These are phyloP conservation scores for Meredithiella fracta DNA, from an alignment of 2,329 filamentous ascomycete species.

Conservation along the genomic window DNA sequence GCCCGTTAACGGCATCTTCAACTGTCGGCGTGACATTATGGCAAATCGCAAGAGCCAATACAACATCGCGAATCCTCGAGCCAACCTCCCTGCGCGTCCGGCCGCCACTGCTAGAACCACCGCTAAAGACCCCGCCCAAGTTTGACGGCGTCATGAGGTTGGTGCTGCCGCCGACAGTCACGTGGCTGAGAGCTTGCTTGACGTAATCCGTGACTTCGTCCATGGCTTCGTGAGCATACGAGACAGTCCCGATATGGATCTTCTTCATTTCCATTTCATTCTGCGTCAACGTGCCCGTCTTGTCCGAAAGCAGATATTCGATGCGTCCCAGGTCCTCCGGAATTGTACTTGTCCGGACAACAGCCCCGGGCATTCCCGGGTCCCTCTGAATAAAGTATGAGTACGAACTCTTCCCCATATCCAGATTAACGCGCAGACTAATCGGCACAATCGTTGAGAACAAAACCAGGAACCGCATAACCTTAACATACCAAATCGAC, in stretches of 20 bases:
- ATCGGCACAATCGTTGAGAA: conserved; percentile 99
- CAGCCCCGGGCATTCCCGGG: conserved; percentile 72
- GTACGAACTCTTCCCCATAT: conserved; percentile 93
- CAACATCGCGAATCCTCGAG: conserved; percentile 78
- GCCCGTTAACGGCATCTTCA: conserved; percentile 60
- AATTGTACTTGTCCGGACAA: conserved; percentile 92
- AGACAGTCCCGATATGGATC: conserved; percentile 94
- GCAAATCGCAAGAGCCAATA: conserved; percentile 80
- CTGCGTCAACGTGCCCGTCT: conserved; percentile 93
- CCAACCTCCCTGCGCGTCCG: conserved; percentile 86
- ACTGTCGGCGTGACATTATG: conserved; percentile 92
- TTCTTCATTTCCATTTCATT: conserved; percentile 99
- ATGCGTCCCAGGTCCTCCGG: conserved; percentile 91
- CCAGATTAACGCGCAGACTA: conserved; percentile 85
- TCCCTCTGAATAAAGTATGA: conserved; percentile 91
- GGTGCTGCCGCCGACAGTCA: neutral
- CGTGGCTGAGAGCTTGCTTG: conserved; percentile 57
- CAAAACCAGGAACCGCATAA: conserved; percentile 92
- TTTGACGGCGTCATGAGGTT: conserved; percentile 62
- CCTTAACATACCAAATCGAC: conserved; percentile 80
- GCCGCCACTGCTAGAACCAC: conserved; percentile 30
- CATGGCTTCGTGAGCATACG: conserved; percentile 97
- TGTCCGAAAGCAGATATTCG: conserved; percentile 90
- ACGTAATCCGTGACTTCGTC: conserved; percentile 85
- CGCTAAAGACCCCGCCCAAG: conserved; percentile 36